Evolutionary conservation across 306 rosid species (phyloP).

Genomic region (Hippophae rhamnoides): DNA sequence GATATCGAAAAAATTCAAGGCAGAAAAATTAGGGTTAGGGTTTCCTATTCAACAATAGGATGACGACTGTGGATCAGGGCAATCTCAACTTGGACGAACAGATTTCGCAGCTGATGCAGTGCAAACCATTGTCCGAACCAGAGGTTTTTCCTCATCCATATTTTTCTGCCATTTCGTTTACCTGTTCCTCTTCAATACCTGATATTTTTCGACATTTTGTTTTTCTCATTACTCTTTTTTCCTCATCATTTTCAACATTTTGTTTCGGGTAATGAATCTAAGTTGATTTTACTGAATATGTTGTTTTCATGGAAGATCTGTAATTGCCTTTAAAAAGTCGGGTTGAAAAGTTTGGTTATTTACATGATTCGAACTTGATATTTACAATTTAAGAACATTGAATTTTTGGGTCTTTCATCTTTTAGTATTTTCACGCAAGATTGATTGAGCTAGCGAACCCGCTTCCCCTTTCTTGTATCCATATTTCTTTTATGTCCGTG

Average conservation of each 20-base stretch:
- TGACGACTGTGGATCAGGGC: conserved; percentile 36
- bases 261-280: too few relatives aligned
- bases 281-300: too few relatives aligned
- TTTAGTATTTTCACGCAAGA: not conserved
- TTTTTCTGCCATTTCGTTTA: not conserved
- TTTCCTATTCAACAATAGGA: not conserved
- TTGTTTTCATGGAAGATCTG: too few relatives aligned
- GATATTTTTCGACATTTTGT: conserved; percentile 10
- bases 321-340: too few relatives aligned
- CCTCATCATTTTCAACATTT: too few relatives aligned
- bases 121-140: conserved; percentile 88
- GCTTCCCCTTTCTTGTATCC: not conserved
- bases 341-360: too few relatives aligned
- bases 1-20: too few relatives aligned
- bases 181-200: too few relatives aligned
- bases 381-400: too few relatives aligned
- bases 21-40: not conserved
- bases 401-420: not conserved
- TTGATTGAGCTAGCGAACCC: not conserved
- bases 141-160: conserved; percentile 37
- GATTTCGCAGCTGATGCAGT: conserved; percentile 92
- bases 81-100: conserved; percentile 69
- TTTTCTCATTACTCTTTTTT: not conserved
- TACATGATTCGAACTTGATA: too few relatives aligned
- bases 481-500: not conserved